Conservation (phyloP, 805 yeast genomes). For the Wickerhamia fluorescens region DNA sequence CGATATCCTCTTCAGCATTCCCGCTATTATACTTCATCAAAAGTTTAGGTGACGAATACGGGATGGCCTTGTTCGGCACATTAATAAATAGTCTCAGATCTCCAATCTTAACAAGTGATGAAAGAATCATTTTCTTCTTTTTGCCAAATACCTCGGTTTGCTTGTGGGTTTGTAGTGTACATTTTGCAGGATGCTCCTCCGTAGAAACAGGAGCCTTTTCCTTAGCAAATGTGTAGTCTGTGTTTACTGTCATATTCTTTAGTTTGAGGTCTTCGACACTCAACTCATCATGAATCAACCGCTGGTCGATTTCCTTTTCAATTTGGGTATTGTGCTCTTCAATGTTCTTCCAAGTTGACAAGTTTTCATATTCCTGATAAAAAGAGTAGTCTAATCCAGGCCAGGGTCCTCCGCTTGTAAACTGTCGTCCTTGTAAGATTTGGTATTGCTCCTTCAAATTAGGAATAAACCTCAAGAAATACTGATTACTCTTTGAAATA, state of each 20-base stretch:
- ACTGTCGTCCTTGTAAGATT: constrained; percentile 18
- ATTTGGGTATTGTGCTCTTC: constrained; percentile 21
- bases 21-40: constrained; percentile 31
- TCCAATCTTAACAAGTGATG: constrained; percentile 28
- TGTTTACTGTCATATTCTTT: constrained; percentile 16
- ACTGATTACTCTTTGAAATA: constrained; percentile 29
- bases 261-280: constrained; percentile 23
- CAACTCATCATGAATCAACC: constrained; percentile 20
- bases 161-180: neutral
- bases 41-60: constrained; percentile 31
- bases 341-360: constrained; percentile 28
- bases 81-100: constrained; percentile 23
- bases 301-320: constrained; percentile 31
- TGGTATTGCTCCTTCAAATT: constrained; percentile 25
- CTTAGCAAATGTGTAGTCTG: neutral
- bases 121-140: constrained; percentile 30
- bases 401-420: constrained; percentile 20
- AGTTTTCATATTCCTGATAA: constrained; percentile 16
- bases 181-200: neutral
- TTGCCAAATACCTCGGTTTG: constrained; percentile 22
- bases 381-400: constrained; percentile 32
- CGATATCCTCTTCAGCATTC: neutral
- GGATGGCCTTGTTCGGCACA: constrained; percentile 28
- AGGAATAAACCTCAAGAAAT: constrained; percentile 34
- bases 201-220: neutral